Base-by-base conservation (phyloP, 225 moss, liverwort and hornwort genomes). In the Polytrichum commune region DNA sequence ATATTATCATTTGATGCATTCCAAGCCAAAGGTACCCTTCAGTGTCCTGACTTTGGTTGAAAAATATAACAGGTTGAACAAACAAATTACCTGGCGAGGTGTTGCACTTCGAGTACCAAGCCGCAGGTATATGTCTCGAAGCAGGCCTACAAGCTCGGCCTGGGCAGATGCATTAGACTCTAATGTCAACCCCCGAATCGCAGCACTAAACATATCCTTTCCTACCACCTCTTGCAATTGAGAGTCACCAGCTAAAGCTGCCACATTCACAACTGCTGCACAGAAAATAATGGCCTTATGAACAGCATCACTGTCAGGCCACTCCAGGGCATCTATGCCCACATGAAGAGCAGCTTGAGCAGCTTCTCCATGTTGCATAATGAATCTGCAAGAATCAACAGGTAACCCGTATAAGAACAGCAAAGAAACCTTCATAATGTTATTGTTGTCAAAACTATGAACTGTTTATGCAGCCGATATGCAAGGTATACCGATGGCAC, bases 291-390 rank as follows among this genome's bases (percentile, higher is more conserved):
- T 83, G 66, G 95, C 95, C 77, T 95, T 98, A 55, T 98, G 95
- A 53, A 98, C 89, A 66, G 98, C 84, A 77, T 98, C 98, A 72
- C 93, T 95, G 80, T 98, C 98, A n/a, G 93, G 93, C 98, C 98
- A 95, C 79, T 93, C 95, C 67, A 98, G 76, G 16, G 95, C 93
- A 66, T 89, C 91, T 27, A 95, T 95, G 67, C 91, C 95, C 68
- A 98, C 82, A 70, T 83, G 84, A 65, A 98, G 90, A 67, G 98
- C 92, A 62, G 95, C 91, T 75, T 76, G 75, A 38, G 90, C 93
- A 32, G 88, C 93, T 73, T 90, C 95, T 60, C 85, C 83, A 75
- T 88, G 85, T 62, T 91, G 91, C 90, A 98, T 87, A 18, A 98
- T 64, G 76, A 91, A 93, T 55, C 95, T 95, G 84, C 26, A 54